Base-by-base conservation (phyloP, 768 basidiomycete species). In the Vishniacozyma victoriae region DNA sequence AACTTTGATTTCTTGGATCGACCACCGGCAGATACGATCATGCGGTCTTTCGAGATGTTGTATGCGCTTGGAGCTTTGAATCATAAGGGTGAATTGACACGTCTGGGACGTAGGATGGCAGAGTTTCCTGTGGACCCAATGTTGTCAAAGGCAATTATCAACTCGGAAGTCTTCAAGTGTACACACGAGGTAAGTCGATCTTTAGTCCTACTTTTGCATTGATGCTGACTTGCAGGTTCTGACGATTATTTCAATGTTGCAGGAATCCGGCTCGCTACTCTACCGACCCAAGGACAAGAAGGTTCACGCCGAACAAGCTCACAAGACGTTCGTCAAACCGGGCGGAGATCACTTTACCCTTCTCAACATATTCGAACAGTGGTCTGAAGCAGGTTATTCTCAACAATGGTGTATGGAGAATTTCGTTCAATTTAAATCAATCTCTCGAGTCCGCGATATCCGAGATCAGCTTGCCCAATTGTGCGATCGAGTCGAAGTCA, bases 41-140 rank as follows among this genome's bases (percentile, higher is more conserved):
- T 97, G 79, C 82, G 91, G 36, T 89, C 90, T 4, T 77, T 97
- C 31, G 92, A 97, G 68, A 72, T 96, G 48, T 73, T 99, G 3
- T 99, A 99, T 72, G 95, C 93, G 0, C 76, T 99, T 0, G 95
- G 95, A 23, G 92, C 95, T 0, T 77, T 99, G 53, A 97, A 97
- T 69, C 92, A 97, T 70, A 78, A 86, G 46, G 95, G 95, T 5
- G 95, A 99, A 71, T 72, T 99, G 55, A 99, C 95, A n/a, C 90
- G 96, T 64, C 79, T 97, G 27, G 95, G 95, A 1, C 78, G 95
- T 50, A 76, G 92, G 45, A 97, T 99, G 95, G 92, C 93, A 0
- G 95, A 99, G 70, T 97, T 99, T 74, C 95, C 91, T 9, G 90
- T 97, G 16, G 95, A 99, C 64, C 95, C 95, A 5, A 95, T 95